Evolutionary conservation across 108 stramenopile genomes (phyloP), one percentile per base, ranked within the genome.

Genomic region (Cylindrotheca fusiformis): DNA sequence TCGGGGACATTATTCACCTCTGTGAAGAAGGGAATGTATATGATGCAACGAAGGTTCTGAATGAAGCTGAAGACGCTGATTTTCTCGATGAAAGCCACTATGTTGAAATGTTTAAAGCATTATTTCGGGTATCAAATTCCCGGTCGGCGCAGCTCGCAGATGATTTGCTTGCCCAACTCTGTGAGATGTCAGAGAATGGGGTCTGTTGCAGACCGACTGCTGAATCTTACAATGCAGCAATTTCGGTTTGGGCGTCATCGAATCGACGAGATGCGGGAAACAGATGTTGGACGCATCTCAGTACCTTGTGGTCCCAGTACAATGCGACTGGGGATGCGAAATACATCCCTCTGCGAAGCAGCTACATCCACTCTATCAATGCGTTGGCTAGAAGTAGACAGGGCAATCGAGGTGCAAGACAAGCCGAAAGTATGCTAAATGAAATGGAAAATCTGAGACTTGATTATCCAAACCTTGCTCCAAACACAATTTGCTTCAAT

Each of bases 201-300:
- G n/a, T 30, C 3, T 14, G 36, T 22, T 45, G 5, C 20, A 4
- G 5, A 4, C 61, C 61, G 24, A 30, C 10, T 26, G n/a, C 18
- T 24, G 30, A 63, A 21, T 4, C 31, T 19, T 63, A 25, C 61
- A 49, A 51, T 22, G 4, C 36, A 6, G 78, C 79, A 23, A 83
- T 83, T 62, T 73, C 75, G 48, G 69, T 77, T 12, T 82, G 78
- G 68, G 68, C 81, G 22, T 76, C 79, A 62, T 55, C 60, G 24
- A 70, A 64, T 1, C 77, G 77, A 12, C 63, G 67, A 22, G 77
- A 79, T 52, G 67, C 75, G n/a, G 75, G 73, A n/a, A 32, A 67
- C 25, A 74, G 76, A 66, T 82, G 82, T n/a, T 53, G 67, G 49
- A 29, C 23, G 6, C 32, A 48, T 48, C 49, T 73, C 28, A 20